Base-by-base conservation (phyloP, 2,329 filamentous ascomycete genomes). In the Cladorrhinum sp. region DNA sequence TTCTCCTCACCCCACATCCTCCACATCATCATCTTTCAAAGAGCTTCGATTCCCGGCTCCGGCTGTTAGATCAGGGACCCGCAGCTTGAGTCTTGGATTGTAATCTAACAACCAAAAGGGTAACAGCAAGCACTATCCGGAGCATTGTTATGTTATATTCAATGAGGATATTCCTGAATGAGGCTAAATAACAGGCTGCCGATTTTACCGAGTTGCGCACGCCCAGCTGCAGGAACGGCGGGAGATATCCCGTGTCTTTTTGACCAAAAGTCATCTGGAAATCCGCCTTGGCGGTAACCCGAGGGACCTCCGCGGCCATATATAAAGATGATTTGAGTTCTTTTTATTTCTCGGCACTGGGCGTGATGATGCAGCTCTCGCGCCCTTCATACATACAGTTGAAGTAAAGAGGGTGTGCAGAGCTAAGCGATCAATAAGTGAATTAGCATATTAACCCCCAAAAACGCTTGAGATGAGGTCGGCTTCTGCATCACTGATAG, bases 181-280 rank as follows among this genome's bases (percentile, higher is more conserved):
- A 68, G 67, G 65, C 67, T 69, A 69, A 69, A 69, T 69, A 51
- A 57, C 57, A 55, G 64, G 61, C 51, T 65, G 65, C 65, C 63
- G 66, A 62, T 61, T 67, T 67, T 69, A 61, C 67, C 67, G 66
- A 67, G 54, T 29, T 24, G n/a, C 25, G 59, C 32, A 57, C 45
- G 24, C 55, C 25, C 62, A 41, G 36, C 53, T 63, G 62, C 61
- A 67, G 60, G 62, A 62, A 64, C 64, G 62, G 61, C 58, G 58
- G 55, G 52, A 63, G 24, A 60, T 55, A 36, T 62, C 48, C 65
- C 61, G 62, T 63, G 38, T 55, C 55, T 29, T 24, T 53, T 52
- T 18, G 12, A 24, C 49, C 13, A 49, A 56, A 55, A 61, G 55
- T 32, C 3, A 24, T 22, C 38, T 54, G 38, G 24, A 27, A 56